Base-by-base conservation (phyloP, 805 yeast genomes). In the Lachancea dasiensis region DNA sequence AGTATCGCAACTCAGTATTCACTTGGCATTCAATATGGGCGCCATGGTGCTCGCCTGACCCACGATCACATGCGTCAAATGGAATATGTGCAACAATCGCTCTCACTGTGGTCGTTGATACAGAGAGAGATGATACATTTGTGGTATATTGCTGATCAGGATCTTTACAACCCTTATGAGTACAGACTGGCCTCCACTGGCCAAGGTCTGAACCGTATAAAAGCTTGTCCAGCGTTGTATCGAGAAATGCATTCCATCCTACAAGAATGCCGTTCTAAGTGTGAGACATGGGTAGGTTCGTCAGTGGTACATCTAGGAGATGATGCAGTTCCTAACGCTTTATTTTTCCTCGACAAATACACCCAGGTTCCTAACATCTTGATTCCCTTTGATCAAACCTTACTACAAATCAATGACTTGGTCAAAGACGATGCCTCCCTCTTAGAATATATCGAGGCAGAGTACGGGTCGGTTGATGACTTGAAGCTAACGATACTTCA, bases 271-370 rank as follows among this genome's bases (percentile, higher is more conserved):
- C 84, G 83, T 51, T 57, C 64, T 21, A 67, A 68, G 34, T 74
- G 83, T 16, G 74, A 80, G 3, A 63, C 72, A 2, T 83, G 92
- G 90, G 80, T 83, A 23, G 94, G 94, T 2, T 77, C 86, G 4
- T 75, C 83, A 11, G 90, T 81, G 16, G 82, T 83, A 17, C 94
- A 83, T 58, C 53, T 84, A 13, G 94, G 92, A 27, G 94, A 83
- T 57, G 81, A 79, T 49, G 83, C 89, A 1, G 94, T 83, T 4
- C 94, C 94, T 2, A 83, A 83, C 56, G 87, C 90, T 0, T 56
- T 84, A 43, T 82, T 82, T 54, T 83, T 83, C 64, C 60, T 83
- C 36, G 92, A 83, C 58, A 83, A 84, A 55, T 83, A 83, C 54
- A 72, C 80, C 21, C 94, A 83, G 57, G 85, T 84, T 3, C 92